Base-by-base conservation (phyloP, 352 stramenopile genomes). In the Pythium brachiatum region DNA sequence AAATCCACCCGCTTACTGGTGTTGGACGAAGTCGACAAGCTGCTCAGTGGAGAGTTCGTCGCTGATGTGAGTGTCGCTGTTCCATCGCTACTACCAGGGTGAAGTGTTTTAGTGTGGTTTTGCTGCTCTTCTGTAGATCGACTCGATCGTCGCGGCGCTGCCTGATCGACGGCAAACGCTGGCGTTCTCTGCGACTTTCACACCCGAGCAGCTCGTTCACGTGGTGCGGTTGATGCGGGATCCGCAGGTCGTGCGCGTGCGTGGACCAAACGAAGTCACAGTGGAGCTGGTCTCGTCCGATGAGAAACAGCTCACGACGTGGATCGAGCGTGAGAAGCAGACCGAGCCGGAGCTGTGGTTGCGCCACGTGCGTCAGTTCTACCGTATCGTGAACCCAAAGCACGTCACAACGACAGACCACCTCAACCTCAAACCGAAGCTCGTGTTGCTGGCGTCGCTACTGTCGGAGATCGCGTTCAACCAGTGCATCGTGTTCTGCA, bases 401-500 rank as follows among this genome's bases (percentile, higher is more conserved):
- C 53, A 26, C 16, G 15, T n/a, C 3, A 8, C 21, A 8, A 26
- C 38, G 9, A 68, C 18, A 26, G 72, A 77, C 20, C 56, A 46
- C 18, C 57, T 87, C 26, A 66, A 76, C 41, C 78, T 91, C 59
- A 79, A 75, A 32, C 39, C 69, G 3, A 93, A 92, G 47, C 67
- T 92, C 53, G 68, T 81, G 26, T 71, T 69, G 53, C 68, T 93
- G 20, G 74, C 70, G 29, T 41, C 57, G 23, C 63, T 93, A 29
- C 78, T 93, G 7, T 78, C 84, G 4, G 76, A 89, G 53, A 73
- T 92, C 43, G 61, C 76, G 36, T 93, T 93, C 60, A 74, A 78
- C 36, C 81, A 93, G 62, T 91, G 84, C 60, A 91, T 93, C 56
- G 82, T 91, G 32, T 93, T 93, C 57, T 92, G 80, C 70, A 93